Evolutionary conservation across 2,329 filamentous ascomycete species (phyloP), one percentile per base, ranked within the genome.

Genomic region (Boeremia exigua): DNA sequence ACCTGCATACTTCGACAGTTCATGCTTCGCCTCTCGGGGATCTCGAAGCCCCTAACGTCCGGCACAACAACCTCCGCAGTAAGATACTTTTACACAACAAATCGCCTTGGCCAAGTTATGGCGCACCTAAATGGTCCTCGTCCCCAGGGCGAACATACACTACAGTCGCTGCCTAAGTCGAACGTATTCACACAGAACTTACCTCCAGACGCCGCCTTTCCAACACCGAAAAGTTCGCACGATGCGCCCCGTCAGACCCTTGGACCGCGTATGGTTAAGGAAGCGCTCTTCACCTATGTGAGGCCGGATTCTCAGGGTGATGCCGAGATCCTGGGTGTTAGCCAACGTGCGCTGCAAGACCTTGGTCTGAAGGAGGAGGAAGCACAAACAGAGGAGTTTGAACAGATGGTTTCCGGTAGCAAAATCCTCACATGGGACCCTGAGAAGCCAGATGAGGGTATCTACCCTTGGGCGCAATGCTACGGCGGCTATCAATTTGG

Each of bases 391-490:
- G 83, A 90, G 0, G 88, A 91, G 10, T 97, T 98, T 73, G 84
- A 85, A 59, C 82, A 89, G 56, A 82, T 92, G 0, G 89, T 96
- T 6, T 86, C 90, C 0, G 95, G 95, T 2, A 96, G 95, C 72
- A 88, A 86, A 69, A 83, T 97, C 12, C 85, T 90, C 52, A 94
- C 92, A 45, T 90, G 89, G 85, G 84, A 92, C 61, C 84, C 89
- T 55, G 83, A 86, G 5, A 65, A 74, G 34, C 68, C 63, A 15
- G 65, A 69, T 25, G 58, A 62, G n/a, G 72, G 90, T 17, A 87
- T 95, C 38, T 99, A 99, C 73, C 94, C 95, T 0, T 99, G 95
- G 95, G 93, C 95, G 29, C 95, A 99, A 78, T 98, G 95, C 78
- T 99, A 99, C 74, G 95, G 95, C 54, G 94, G 94, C 53, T 80